Base-by-base conservation (phyloP, 345 rosid genomes). In the Camelina sativa region DNA sequence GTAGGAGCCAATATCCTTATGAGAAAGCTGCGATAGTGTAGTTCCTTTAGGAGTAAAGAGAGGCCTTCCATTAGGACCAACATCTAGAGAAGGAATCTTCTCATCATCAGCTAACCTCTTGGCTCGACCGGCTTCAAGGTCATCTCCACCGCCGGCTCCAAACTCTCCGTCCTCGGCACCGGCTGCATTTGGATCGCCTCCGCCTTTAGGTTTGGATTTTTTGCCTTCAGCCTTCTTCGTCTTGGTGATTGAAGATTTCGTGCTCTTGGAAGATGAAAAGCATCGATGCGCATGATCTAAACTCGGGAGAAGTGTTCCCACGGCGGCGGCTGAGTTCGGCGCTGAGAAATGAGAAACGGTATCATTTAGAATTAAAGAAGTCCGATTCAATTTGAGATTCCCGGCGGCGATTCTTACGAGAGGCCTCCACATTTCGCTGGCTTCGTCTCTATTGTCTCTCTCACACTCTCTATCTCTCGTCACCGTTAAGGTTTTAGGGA, bases 61-160 rank as follows among this genome's bases (percentile, higher is more conserved):
- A 55, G 91, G 89, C n/a, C 83, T 80, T 22, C 85, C 84, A 43
- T 86, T 82, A 71, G 87, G 86, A 40, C 97, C 91, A 56, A 87
- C 83, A 71, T 92, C 89, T 5, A 89, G 84, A 17, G 96, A 87
- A 4, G 88, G 88, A 67, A 81, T 48, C 51, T 80, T 86, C 46
- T 89, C 99, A 51, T 92, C 98, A 69, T 80, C 82, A 23, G 86
- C 86, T 23, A 95, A 80, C 35, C 78, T 85, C 16, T 82, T 88
- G 1, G 83, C 86, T 0, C 98, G 94, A 38, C 69, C 78, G 4
- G 81, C 83, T 32, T 83, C 82, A 4, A 65, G 79, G 9, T 90
- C 89, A 1, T 81, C 84, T 32, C 62, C 82, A 35, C 69, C 80
- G 63, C 73, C 61, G 3, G 78, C 75, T 2, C 83, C 83, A 16